Conservation (phyloP, 73 alveolate species). For the Paramecium sonneborni region DNA sequence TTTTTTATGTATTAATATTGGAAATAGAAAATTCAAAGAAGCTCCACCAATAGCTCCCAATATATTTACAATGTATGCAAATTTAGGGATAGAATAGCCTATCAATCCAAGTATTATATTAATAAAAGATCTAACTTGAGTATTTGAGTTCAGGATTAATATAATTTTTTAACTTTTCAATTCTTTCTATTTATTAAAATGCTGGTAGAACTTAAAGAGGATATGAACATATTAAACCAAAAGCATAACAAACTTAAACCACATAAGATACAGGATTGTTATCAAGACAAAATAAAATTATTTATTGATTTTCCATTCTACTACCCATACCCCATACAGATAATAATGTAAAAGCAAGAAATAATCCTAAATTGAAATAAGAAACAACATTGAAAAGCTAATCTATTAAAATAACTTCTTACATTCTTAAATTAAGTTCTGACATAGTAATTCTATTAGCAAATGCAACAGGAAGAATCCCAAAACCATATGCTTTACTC, state of each 20-base stretch:
- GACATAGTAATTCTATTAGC: slow-evolving; percentile 27
- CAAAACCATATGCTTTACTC: slow-evolving; percentile 33
- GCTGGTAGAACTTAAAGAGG: slow-evolving; percentile 42
- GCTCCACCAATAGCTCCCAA: slow-evolving; percentile 41
- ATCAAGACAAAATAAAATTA: neutral
- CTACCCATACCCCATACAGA: slow-evolving; percentile 36
- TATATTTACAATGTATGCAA: slow-evolving; percentile 17
- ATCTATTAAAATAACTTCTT: neutral
- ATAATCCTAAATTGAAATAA: neutral
- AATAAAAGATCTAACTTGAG: neutral
- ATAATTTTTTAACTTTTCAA: slow-evolving; percentile 10
- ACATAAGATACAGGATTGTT: neutral
- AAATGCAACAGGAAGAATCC: slow-evolving; percentile 16
- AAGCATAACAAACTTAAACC: neutral
- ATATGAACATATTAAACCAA: slow-evolving; percentile 16
- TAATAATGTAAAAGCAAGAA: neutral
- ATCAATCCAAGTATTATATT: neutral
- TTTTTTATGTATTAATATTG: neutral
- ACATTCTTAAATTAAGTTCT: neutral
- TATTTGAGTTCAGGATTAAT: slow-evolving; percentile 23
- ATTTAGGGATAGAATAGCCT: neutral
- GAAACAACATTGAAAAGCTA: slow-evolving; percentile 31
- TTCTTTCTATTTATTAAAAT: slow-evolving; percentile 24
- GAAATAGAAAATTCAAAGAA: neutral
- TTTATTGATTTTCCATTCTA: neutral